Base-by-base conservation (phyloP, 2,329 filamentous ascomycete genomes). In the Domatiomyces globalis region DNA sequence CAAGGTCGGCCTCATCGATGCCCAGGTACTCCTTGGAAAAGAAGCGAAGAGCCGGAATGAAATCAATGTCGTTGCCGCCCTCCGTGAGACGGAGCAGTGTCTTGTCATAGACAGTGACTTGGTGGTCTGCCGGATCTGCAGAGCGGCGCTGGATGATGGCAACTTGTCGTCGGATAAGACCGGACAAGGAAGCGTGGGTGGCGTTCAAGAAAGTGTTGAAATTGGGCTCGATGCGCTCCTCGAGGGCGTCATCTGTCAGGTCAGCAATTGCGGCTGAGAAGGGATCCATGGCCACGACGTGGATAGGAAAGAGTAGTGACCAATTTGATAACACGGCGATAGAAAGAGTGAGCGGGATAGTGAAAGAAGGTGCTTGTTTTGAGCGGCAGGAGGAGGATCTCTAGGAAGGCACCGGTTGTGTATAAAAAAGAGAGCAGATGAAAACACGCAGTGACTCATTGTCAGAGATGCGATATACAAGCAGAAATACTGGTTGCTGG, bases 81-180 rank as follows among this genome's bases (percentile, higher is more conserved):
- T 60, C 54, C 10, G 63, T 67, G 29, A 71, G 57, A 7, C 58
- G 51, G 43, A 71, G 49, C 17, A 72, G 54, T n/a, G 65, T 63
- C 50, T 62, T 65, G 57, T 72, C 69, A 29, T 65, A 71, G 54
- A 70, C 55, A 1, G 66, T 71, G 51, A 70, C 55, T 49, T 70
- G 62, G 5, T 61, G 62, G 43, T 68, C 63, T 29, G 66, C 60
- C 18, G 66, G 57, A 3, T 58, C 56, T 49, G 64, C 61, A 1
- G 66, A 65, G 46, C 69, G 69, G 22, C 60, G 60, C 44, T 61
- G 63, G 53, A 70, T 60, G 22, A 69, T 55, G 8, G 58, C 55
- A 15, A 67, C 51, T 51, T 70, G 66, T 44, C 64, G 65, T 19
- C 58, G 59, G 43, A 71, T 50, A 15, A 67, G 60, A 27, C 63